phyloP scores from a whole-genome alignment of 2,329 filamentous ascomycete genomes.

The Torrubiellomyces zombiae region DNA sequence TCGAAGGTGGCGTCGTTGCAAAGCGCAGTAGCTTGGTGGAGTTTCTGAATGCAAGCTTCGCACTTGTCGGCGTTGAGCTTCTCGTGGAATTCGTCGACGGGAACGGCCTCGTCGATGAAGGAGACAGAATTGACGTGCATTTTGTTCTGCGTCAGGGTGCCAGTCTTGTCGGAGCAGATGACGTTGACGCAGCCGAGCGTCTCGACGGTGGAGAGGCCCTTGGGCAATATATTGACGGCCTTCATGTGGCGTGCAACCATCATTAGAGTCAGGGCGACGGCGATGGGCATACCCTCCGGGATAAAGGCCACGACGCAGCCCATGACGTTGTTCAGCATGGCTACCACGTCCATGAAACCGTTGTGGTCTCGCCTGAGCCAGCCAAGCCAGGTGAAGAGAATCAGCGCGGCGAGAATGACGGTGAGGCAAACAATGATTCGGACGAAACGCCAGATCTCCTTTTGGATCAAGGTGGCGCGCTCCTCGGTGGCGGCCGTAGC shows the following conservation, averaged over 20 bases:
- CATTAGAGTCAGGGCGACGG: constrained; percentile 22
- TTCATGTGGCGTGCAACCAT: constrained; percentile 26
- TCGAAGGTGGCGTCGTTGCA: constrained; percentile 28
- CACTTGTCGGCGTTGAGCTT: constrained; percentile 6
- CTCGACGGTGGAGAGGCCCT: constrained; percentile 23
- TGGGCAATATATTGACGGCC: constrained; percentile 22
- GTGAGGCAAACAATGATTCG: constrained; percentile 23
- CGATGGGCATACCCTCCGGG: constrained; percentile 23
- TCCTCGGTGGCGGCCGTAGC: constrained; percentile 20
- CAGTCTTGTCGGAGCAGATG: constrained; percentile 26
- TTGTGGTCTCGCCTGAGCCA: constrained; percentile 22
- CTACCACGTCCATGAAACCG: constrained; percentile 22
- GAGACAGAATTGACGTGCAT: constrained; percentile 24
- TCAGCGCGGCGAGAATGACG: constrained; percentile 19
- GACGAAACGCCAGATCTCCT: constrained; percentile 26
- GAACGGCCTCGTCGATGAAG: constrained; percentile 17
- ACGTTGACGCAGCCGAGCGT: constrained; percentile 26
- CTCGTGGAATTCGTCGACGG: constrained; percentile 10
- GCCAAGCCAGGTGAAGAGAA: constrained; percentile 27
- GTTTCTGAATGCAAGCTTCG: constrained; percentile 6
- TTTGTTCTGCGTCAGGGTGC: constrained; percentile 25
- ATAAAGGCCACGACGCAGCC: constrained; percentile 23
- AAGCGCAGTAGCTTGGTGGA: constrained; percentile 15
- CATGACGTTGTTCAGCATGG: constrained; percentile 28
- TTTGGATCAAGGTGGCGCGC: constrained; percentile 21